Percentiles rank a stretch among this genome's conserved stretches.
Evolutionary conservation across 768 basidiomycete genomes (phyloP).

Genomic region (Pleurotus giganteus): DNA sequence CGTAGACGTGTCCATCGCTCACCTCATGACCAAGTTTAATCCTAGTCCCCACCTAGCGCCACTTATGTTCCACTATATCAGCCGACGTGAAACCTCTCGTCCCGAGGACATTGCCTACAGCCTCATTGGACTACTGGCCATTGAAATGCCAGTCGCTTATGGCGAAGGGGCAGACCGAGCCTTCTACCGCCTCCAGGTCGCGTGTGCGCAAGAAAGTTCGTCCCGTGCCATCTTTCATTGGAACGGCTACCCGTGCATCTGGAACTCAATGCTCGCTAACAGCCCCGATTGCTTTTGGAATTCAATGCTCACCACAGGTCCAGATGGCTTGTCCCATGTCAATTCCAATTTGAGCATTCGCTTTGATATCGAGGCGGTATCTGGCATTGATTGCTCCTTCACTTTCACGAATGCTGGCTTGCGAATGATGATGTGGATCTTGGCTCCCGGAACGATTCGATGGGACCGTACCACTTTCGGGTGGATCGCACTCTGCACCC

Average conservation of each 20-base stretch:
- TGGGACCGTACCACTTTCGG: not conserved
- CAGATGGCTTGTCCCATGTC: not conserved
- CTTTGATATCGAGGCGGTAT: not conserved
- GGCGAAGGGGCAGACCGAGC: not conserved
- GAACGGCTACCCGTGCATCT: not conserved
- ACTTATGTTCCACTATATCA: not conserved
- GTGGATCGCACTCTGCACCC: not conserved
- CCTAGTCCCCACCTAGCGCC: not conserved
- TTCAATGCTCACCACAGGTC: not conserved
- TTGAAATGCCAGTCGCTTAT: slow-evolving; percentile 2
- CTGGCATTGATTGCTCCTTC: not conserved
- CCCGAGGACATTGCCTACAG: not conserved
- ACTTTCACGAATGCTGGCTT: not conserved
- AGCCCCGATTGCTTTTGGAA: not conserved
- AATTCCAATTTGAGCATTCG: too few species aligned
- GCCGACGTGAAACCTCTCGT: not conserved
- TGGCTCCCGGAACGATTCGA: not conserved
- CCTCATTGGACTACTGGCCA: not conserved
- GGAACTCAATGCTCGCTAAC: not conserved
- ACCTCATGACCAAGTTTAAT: not conserved
- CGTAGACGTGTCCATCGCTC: not conserved
- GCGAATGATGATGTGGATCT: not conserved
- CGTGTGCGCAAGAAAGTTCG: not conserved
- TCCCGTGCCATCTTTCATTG: not conserved
- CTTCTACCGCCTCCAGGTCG: slow-evolving; percentile 3